Conservation (phyloP, 2,329 filamentous ascomycete species). For the Lecanicillium sp. region DNA sequence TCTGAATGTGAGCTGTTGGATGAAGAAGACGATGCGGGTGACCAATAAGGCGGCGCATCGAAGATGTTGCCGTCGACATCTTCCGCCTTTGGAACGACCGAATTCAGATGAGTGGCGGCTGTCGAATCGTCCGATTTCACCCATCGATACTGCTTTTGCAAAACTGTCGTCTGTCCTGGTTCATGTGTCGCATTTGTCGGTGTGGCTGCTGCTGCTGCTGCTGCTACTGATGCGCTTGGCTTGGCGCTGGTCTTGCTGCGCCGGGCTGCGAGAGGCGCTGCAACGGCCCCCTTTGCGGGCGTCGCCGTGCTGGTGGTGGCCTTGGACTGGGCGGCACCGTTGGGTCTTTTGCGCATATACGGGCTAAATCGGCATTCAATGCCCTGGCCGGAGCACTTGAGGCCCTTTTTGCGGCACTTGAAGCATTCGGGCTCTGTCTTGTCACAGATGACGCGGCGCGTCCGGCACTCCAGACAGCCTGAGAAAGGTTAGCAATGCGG, state of each 20-base stretch:
- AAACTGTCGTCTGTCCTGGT: background rate
- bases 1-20: conserved; percentile 1
- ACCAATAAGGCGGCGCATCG: background rate
- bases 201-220: background rate
- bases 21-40: background rate
- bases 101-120: background rate
- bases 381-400: conserved; percentile 33
- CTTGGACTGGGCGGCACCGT: conserved; percentile 14
- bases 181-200: too few relatives aligned
- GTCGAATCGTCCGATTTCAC: too few relatives aligned
- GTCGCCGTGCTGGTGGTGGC: conserved; percentile 13
- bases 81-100: conserved; percentile 1
- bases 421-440: conserved; percentile 31
- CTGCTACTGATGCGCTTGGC: too few relatives aligned
- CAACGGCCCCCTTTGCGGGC: background rate
- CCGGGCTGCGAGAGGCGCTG: background rate
- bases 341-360: conserved; percentile 20
- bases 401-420: conserved; percentile 34
- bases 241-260: too few relatives aligned
- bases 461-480: conserved; percentile 35
- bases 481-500: background rate
- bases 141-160: conserved; percentile 4
- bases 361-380: conserved; percentile 31
- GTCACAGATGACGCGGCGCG: conserved; percentile 34
- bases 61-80: background rate